A percentile compares a stretch with the other conserved stretches of the same genome.
Evolutionary conservation across 2,329 filamentous ascomycete species (phyloP).

Genomic region (Macrophomina phaseolina): DNA sequence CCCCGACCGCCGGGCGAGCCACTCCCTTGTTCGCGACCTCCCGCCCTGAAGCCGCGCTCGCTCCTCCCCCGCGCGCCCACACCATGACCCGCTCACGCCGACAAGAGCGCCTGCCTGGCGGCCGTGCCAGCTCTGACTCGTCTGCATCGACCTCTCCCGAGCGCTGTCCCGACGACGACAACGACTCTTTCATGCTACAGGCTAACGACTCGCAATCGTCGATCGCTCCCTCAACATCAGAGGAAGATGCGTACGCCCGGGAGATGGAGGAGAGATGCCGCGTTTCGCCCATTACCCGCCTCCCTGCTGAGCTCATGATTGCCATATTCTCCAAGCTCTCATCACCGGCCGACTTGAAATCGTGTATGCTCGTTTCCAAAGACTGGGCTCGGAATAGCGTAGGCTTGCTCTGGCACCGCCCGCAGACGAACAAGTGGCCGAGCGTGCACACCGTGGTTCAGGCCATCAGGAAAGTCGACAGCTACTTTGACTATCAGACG

Average conservation of each 20-base stretch:
- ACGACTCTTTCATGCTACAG: slow-evolving; percentile 85
- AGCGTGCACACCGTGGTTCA: slow-evolving; percentile 81
- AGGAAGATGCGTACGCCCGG: slow-evolving; percentile 68
- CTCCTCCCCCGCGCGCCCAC: slow-evolving; percentile 6
- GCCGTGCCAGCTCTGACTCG: slow-evolving; percentile 48
- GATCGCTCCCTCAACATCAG: slow-evolving; percentile 78
- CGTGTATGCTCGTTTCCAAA: slow-evolving; percentile 93
- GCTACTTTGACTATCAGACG: slow-evolving; percentile 86
- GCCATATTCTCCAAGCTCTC: slow-evolving; percentile 86
- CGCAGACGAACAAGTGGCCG: slow-evolving; percentile 84
- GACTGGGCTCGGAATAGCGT: slow-evolving; percentile 92
- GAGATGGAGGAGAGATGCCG: slow-evolving; percentile 69
- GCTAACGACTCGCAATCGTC: slow-evolving; percentile 92
- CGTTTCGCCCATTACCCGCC: slow-evolving; percentile 77
- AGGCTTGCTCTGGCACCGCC: slow-evolving; percentile 92
- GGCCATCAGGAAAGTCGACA: slow-evolving; percentile 73
- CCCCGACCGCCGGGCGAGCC: slow-evolving; percentile 17
- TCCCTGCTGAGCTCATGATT: slow-evolving; percentile 95
- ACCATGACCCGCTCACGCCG: slow-evolving; percentile 42
- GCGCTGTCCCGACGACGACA: slow-evolving; percentile 84
- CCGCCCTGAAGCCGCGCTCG: slow-evolving; percentile 12
- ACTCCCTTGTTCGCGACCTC: slow-evolving; percentile 15
- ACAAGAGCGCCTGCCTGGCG: slow-evolving; percentile 39
- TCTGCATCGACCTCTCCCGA: slow-evolving; percentile 78
- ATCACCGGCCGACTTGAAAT: slow-evolving; percentile 76